Base-by-base conservation (phyloP, 2,329 filamentous ascomycete species). In the Fusarium secorum region DNA sequence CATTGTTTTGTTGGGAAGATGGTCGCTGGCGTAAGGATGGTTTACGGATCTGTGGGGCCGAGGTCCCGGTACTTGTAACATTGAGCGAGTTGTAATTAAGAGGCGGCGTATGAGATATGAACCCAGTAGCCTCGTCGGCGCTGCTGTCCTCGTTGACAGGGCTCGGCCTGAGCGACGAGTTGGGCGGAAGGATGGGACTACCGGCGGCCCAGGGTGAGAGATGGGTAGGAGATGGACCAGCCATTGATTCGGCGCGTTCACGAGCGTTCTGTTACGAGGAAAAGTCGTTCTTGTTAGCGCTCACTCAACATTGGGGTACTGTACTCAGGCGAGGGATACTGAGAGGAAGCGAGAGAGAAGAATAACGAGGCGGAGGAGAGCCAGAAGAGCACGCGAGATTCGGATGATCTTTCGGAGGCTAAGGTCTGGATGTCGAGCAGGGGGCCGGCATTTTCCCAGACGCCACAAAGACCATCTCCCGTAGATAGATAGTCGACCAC, bases 221-320 rank as follows among this genome's bases (percentile, higher is more conserved):
- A 17, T 49, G 57, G 38, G 48, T 35, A 24, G 70, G 66, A 41
- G 76, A 70, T 26, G 71, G 76, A 56, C 73, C 52, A 46, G 76
- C 77, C 79, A 85, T 83, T 46, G 75, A 79, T 71, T 82, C 77
- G 73, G 83, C 83, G 56, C 84, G 83, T 72, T 81, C 78, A 73
- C 81, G 81, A 42, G 80, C 84, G 68, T 74, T 81, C 84, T 85
- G 60, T 60, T 6, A 14, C n/a, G 24, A 22, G 42, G 8, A 15
- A 38, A 51, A 44, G 42, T 35, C 45, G 46, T 24, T 39, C 52
- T 69, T 35, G 71, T 75, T 39, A 76, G 64, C 55, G 26, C 11
- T 45, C 26, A 30, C 28, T 44, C 33, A n/a, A n/a, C 22, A 38
- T 39, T 20, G 41, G n/a, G 26, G 28, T 39, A 26, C 38, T 35